Percentiles rank a stretch among this genome's conserved stretches.
phyloP scores from a whole-genome alignment of 2,329 filamentous ascomycete species.

The Aspergillus fischeri region DNA sequence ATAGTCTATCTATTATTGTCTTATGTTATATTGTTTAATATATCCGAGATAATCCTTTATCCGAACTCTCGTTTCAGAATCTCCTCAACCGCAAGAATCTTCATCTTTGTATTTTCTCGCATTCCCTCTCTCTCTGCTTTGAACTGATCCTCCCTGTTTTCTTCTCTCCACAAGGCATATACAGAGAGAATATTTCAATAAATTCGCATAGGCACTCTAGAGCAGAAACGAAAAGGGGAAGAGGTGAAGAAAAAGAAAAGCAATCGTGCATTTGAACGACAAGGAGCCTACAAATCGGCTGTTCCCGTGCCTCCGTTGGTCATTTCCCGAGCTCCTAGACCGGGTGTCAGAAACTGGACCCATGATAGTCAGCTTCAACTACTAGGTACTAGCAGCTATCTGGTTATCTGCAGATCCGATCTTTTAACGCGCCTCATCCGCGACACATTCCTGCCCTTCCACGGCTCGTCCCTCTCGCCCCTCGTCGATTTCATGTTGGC shows the following conservation, averaged over 20 bases:
- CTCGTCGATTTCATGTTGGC: background rate
- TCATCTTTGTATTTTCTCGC: background rate
- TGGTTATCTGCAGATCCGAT: constrained; percentile 9
- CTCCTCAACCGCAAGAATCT: background rate
- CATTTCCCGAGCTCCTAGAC: constrained; percentile 3
- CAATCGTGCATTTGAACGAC: background rate
- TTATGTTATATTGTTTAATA: background rate
- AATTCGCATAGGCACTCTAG: background rate
- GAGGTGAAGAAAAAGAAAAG: background rate
- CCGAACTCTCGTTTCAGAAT: background rate
- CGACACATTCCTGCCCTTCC: background rate
- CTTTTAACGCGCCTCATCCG: background rate
- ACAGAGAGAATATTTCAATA: background rate
- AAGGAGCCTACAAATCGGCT: background rate
- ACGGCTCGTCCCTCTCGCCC: background rate
- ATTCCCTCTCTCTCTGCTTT: background rate
- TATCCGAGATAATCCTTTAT: background rate
- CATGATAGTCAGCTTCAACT: constrained; percentile 5
- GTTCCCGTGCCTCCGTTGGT: constrained; percentile 2
- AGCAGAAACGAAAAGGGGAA: background rate
- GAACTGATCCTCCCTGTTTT: background rate
- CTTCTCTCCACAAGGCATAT: background rate
- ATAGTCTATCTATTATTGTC: background rate
- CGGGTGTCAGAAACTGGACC: constrained; percentile 1
- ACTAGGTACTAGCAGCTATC: background rate